These are phyloP conservation scores for Capronia coronata DNA, from an alignment of 2,329 filamentous ascomycete genomes.

Conservation along the genomic window DNA sequence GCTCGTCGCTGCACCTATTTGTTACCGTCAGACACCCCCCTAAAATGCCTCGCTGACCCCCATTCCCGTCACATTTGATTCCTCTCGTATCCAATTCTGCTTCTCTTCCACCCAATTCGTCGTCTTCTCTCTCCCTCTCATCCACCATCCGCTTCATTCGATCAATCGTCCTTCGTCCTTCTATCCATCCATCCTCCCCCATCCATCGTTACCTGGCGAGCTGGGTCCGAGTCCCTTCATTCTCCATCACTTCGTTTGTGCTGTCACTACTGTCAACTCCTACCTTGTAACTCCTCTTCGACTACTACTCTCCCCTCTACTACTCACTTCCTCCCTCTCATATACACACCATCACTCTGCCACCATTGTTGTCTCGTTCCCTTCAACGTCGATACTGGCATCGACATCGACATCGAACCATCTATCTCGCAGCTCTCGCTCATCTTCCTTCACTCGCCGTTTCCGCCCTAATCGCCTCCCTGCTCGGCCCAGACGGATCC, in stretches of 20 bases:
- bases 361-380: constrained; percentile 12
- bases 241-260: not conserved
- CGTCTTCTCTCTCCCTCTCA: not conserved
- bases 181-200: constrained; percentile 2
- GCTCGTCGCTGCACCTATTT: not conserved
- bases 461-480: constrained; percentile 18
- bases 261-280: not conserved
- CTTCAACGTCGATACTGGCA: constrained; percentile 16
- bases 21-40: not conserved
- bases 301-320: not conserved
- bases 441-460: constrained; percentile 15
- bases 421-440: constrained; percentile 12
- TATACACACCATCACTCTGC: constrained; percentile 9
- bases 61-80: not conserved
- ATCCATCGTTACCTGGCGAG: too few relatives aligned
- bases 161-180: not conserved
- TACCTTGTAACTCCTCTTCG: not conserved
- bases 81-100: not conserved
- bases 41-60: not conserved
- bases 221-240: not conserved
- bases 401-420: constrained; percentile 10
- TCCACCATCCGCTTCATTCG: not conserved
- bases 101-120: not conserved
- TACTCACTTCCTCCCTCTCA: constrained; percentile 4
- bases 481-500: not conserved